Conservation (phyloP, 2,329 filamentous ascomycete genomes). For the Exserohilum rostratum region DNA sequence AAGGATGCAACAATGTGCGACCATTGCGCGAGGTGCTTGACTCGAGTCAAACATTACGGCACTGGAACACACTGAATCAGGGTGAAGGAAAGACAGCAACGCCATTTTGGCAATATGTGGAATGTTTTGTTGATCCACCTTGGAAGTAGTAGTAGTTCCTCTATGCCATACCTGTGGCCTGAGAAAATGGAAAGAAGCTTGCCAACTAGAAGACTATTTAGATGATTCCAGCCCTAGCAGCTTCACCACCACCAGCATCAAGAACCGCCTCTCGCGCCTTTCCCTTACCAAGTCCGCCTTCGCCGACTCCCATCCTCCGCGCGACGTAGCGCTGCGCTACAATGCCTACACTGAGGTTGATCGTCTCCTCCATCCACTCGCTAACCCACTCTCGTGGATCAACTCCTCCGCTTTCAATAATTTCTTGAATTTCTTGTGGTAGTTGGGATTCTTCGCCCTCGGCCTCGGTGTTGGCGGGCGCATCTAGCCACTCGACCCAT, state of each 20-base stretch:
- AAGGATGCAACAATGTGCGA: background rate
- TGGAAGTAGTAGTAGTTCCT: slow-evolving; percentile 1
- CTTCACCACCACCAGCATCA: slow-evolving; percentile 65
- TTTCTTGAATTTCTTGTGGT: slow-evolving; percentile 85
- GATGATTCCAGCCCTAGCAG: slow-evolving; percentile 59
- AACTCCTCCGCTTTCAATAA: slow-evolving; percentile 74
- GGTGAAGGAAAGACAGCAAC: background rate
- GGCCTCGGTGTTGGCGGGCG: slow-evolving; percentile 46
- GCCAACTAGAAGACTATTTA: slow-evolving; percentile 9
- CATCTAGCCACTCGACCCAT: slow-evolving; percentile 92
- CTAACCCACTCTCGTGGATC: slow-evolving; percentile 97
- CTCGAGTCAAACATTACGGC: background rate
- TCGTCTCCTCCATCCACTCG: slow-evolving; percentile 92
- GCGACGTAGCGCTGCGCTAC: slow-evolving; percentile 96
- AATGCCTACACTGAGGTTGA: slow-evolving; percentile 78
- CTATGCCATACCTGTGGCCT: slow-evolving; percentile 4
- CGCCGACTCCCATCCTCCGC: slow-evolving; percentile 91
- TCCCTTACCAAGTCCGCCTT: slow-evolving; percentile 69
- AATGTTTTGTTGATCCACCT: background rate
- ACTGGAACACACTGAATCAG: background rate
- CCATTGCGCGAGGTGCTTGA: background rate
- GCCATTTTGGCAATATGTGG: slow-evolving; percentile 4
- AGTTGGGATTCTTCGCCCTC: slow-evolving; percentile 60
- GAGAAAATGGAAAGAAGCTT: slow-evolving; percentile 5
- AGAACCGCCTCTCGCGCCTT: slow-evolving; percentile 62